Evolutionary conservation across 2,329 filamentous ascomycete genomes (phyloP).

Genomic region (Exophiala sp.): DNA sequence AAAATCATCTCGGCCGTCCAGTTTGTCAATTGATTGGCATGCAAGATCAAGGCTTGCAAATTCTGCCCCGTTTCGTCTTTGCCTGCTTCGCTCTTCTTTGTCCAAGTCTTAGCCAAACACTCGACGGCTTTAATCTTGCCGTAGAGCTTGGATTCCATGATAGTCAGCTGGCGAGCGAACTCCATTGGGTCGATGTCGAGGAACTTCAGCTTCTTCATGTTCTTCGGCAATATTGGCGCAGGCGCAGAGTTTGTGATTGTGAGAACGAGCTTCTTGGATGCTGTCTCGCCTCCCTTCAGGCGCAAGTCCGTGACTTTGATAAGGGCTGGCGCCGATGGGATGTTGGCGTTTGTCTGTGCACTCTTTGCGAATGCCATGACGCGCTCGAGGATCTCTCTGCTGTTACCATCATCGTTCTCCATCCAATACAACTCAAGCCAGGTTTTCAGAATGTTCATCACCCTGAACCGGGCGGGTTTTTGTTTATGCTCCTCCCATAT

Average conservation of each 20-base stretch:
- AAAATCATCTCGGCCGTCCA: slow-evolving; percentile 99
- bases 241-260: slow-evolving; percentile 81
- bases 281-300: slow-evolving; percentile 80
- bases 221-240: slow-evolving; percentile 89
- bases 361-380: slow-evolving; percentile 90
- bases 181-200: slow-evolving; percentile 93
- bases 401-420: slow-evolving; percentile 84
- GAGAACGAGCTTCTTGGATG: slow-evolving; percentile 79
- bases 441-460: slow-evolving; percentile 95
- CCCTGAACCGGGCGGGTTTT: slow-evolving; percentile 89
- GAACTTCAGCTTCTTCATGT: slow-evolving; percentile 99
- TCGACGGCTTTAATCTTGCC: slow-evolving; percentile 95
- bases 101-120: slow-evolving; percentile 98
- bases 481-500: slow-evolving; percentile 92
- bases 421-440: slow-evolving; percentile 99
- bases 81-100: slow-evolving; percentile 77
- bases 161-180: slow-evolving; percentile 95
- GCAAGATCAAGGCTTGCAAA: slow-evolving; percentile 91
- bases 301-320: slow-evolving; percentile 87
- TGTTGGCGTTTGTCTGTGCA: slow-evolving; percentile 88
- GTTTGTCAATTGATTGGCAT: slow-evolving; percentile 98
- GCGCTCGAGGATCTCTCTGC: slow-evolving; percentile 77
- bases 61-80: slow-evolving; percentile 86
- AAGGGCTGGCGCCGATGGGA: slow-evolving; percentile 78
- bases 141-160: slow-evolving; percentile 92